Conservation (phyloP, 306 rosid species). For the Erythrophleum fordii region DNA sequence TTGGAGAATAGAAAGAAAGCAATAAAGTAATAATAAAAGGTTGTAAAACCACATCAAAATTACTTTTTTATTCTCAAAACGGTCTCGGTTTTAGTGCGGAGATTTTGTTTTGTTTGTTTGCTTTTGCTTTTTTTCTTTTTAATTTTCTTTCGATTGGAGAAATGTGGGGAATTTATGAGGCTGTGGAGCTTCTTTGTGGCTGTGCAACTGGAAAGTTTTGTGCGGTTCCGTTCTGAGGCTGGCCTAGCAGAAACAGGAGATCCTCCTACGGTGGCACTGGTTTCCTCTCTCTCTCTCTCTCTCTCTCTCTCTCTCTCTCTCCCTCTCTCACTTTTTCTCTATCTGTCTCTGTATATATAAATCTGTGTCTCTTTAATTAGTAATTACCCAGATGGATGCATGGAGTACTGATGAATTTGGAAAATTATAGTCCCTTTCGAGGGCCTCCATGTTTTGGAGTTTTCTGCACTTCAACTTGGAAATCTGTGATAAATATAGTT, state of each 20-base stretch:
- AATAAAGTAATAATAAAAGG: conserved; percentile 23
- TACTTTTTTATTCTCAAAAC: conserved; percentile 2
- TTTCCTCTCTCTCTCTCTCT: conserved; percentile 42
- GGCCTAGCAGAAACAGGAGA: conserved; percentile 57
- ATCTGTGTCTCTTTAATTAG: conserved; percentile 10
- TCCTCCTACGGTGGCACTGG: conserved; percentile 53
- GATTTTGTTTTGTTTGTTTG: conserved; percentile 43
- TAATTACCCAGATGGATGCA: conserved; percentile 31
- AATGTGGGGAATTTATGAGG: conserved; percentile 64
- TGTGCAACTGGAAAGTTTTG: conserved; percentile 47
- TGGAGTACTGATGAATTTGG: conserved; percentile 40
- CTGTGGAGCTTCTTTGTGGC: conserved; percentile 50
- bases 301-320: neutral
- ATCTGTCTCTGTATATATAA: neutral
- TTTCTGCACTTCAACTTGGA: conserved; percentile 30
- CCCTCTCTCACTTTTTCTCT: conserved; percentile 6
- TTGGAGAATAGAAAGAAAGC: neutral
- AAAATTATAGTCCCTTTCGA: conserved; percentile 40
- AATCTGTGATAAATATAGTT: conserved; percentile 3
- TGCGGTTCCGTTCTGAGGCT: conserved; percentile 65
- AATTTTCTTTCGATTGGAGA: conserved; percentile 28
- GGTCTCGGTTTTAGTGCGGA: conserved; percentile 44
- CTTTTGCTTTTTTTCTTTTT: conserved; percentile 12
- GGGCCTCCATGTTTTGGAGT: conserved; percentile 36
- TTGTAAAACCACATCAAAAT: neutral